Base-by-base conservation (phyloP, 177 flowering plant species). In the Vitis hybrid region DNA sequence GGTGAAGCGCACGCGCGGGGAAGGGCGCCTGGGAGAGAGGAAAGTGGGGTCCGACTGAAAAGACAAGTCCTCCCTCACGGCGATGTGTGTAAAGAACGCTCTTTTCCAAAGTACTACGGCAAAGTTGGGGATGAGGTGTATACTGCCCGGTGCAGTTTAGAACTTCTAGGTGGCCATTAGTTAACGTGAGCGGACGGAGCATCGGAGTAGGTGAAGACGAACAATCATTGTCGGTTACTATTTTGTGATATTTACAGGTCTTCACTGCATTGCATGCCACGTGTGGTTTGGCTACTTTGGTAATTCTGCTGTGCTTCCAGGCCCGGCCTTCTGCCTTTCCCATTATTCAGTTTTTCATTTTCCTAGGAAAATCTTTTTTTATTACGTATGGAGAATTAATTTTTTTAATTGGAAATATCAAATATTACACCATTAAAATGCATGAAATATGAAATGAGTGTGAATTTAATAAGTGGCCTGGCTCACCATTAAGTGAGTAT, bases 11-110 rank as follows among this genome's bases (percentile, higher is more conserved):
- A 39, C 45, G 45, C 45, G 45, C 45, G 45, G 45, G 45, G 29
- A 39, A 39, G 8, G 8, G 45, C 45, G 7, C 8, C 45, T 39
- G 45, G 45, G 45, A 39, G 6, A 39, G 45, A 39, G 45, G 45
- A 39, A 39, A 39, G 53, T 12, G 13, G 70, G 70, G 70, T 48
- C 63, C 39, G 2, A 19, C 61, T n/a, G 29, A 11, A 62, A 68
- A 20, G 70, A 67, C 61, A 56, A 67, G 69, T 67, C 69, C 45
- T 39, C 45, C 45, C 45, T 39, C 45, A 39, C 45, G 45, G 45
- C 45, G 45, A 39, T 39, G 45, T 26, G 29, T 26, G 29, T 39
- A 39, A 39, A 4, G 18, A 6, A 14, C 13, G 65, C 71, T 68
- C 71, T 20, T 34, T 68, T 26, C 65, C 71, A 51, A 50, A 59